Percentiles rank a stretch among this genome's conserved stretches.
Conservation (phyloP, 352 stramenopile genomes). For the Phytophthora fragariaefolia region DNA sequence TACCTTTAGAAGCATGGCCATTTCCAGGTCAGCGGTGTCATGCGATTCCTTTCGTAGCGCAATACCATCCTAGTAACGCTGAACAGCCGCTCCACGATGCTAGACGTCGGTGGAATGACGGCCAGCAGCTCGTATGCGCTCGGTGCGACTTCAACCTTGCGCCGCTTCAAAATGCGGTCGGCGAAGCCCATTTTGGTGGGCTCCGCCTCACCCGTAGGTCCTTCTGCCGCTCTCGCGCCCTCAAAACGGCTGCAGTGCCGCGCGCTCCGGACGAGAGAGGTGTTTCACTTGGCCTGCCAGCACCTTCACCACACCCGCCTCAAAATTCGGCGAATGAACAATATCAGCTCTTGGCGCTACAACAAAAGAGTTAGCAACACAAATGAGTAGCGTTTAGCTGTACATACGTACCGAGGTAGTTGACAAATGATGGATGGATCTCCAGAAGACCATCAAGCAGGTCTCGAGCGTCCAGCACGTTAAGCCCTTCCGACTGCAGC, state of each 20-base stretch:
- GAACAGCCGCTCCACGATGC: constrained; percentile 15
- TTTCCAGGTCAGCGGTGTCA: background rate
- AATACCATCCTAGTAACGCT: constrained; percentile 1
- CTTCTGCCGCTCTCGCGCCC: background rate
- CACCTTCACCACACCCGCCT: constrained; percentile 10
- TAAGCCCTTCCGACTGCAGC: background rate
- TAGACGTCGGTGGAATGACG: constrained; percentile 3
- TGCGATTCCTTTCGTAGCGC: constrained; percentile 1
- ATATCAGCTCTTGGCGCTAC: constrained; percentile 9
- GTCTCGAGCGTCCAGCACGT: constrained; percentile 1
- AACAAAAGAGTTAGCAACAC: constrained; percentile 6
- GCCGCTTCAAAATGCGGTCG: background rate
- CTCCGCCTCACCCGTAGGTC: background rate
- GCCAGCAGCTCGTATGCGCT: background rate
- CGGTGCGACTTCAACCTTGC: background rate
- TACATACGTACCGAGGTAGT: constrained; percentile 12
- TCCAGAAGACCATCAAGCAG: constrained; percentile 11
- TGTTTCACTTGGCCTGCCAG: background rate
- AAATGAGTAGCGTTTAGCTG: background rate
- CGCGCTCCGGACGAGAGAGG: background rate
- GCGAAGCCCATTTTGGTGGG: constrained; percentile 1
- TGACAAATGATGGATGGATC: background rate
- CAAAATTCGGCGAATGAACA: constrained; percentile 6
- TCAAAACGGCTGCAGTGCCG: background rate
- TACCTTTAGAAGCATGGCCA: constrained; percentile 12